These are phyloP conservation scores for Bryoerythrophyllum caledonicum DNA, from an alignment of 225 moss, liverwort and hornwort species.

Conservation along the genomic window DNA sequence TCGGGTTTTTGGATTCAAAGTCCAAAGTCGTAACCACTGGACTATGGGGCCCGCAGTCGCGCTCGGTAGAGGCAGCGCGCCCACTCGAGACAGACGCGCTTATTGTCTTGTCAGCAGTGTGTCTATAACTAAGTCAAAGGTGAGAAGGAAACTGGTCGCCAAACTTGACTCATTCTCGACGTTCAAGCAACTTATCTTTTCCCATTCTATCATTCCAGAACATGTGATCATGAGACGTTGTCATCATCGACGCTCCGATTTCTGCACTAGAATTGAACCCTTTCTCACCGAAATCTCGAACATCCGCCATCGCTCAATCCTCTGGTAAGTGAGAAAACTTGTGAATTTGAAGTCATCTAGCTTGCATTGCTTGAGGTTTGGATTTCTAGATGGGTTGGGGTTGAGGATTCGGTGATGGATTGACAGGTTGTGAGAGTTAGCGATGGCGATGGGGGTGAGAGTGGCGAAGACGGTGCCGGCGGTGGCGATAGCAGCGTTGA, in stretches of 20 bases:
- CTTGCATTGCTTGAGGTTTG: neutral
- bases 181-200: neutral
- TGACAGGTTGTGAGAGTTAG: slow-evolving; percentile 2
- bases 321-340: neutral
- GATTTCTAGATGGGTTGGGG: neutral
- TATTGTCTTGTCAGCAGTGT: too few species aligned
- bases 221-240: neutral
- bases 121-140: too few species aligned
- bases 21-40: neutral
- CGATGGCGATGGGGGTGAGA: slow-evolving; percentile 25
- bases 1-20: neutral
- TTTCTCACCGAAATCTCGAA: neutral
- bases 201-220: neutral
- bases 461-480: slow-evolving; percentile 33
- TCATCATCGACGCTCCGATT: neutral
- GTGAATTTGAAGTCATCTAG: too few species aligned
- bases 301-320: too few species aligned
- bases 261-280: neutral
- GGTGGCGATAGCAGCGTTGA: slow-evolving; percentile 31
- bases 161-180: neutral
- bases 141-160: too few species aligned
- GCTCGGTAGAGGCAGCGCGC: too few species aligned
- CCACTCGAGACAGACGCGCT: too few species aligned
- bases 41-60: neutral
- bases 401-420: too few species aligned